A percentile compares a stretch with the other conserved stretches of the same genome.
phyloP scores from a whole-genome alignment of 148 eudicot genomes.

The Oxyria digyna region DNA sequence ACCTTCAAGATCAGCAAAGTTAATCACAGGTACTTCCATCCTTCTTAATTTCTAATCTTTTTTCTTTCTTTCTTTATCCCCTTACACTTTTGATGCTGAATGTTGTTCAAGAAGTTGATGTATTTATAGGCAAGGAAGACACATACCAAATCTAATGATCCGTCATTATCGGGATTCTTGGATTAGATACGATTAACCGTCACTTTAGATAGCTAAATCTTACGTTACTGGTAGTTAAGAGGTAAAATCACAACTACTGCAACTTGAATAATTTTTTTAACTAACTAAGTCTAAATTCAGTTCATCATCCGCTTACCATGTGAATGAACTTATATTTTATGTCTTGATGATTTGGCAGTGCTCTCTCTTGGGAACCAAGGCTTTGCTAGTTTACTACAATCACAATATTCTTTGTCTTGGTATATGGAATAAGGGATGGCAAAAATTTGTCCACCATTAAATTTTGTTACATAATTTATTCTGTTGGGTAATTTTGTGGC shows the following conservation, averaged over 20 bases:
- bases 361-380: conserved; percentile 1
- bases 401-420: neutral
- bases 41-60: neutral
- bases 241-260: neutral
- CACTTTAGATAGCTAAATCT: conserved; percentile 10
- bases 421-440: neutral
- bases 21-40: conserved; percentile 70
- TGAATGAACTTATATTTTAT: conserved; percentile 3
- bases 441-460: neutral
- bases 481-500: neutral
- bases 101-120: neutral
- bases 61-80: neutral
- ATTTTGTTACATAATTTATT: neutral
- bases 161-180: neutral
- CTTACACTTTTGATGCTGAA: neutral
- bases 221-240: neutral
- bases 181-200: conserved; percentile 10
- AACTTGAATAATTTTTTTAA: neutral
- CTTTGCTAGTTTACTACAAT: neutral
- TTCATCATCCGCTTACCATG: conserved; percentile 1
- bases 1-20: conserved; percentile 55
- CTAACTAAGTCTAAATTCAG: conserved; percentile 5
- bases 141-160: neutral
- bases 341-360: conserved; percentile 1
- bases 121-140: neutral